Base-by-base conservation (phyloP, 768 basidiomycete genomes). In the Boletus coccyginus region DNA sequence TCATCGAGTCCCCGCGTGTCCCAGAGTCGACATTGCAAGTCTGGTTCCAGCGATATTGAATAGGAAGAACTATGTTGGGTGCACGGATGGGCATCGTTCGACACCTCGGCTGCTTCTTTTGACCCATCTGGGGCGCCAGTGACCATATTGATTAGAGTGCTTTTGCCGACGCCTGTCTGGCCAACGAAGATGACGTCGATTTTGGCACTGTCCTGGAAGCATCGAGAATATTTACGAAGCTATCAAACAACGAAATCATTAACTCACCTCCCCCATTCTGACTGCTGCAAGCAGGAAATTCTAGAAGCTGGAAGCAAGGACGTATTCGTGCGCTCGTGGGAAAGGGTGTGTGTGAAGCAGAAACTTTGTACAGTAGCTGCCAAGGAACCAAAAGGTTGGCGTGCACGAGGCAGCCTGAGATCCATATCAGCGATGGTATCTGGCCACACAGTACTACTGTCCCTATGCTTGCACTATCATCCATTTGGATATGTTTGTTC, bases 1-100 rank as follows among this genome's bases (percentile, higher is more conserved):
- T 68, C 66, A 19, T 64, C 53, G 19, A 68, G 62, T 40, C 66
- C 66, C 1, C 62, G 67, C 19, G 65, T 68, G 45, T 68, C 66
- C 66, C 66, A 68, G 17, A 68, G 67, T 16, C 33, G 33, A 31
- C 53, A 67, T 38, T 46, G 49, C 48, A 56, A 17, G 31, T 39
- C 53, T 7, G 45, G 4, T 31, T 10, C 62, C 16, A 58, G 52
- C 7, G 40, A 17, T 4, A 7, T n/a, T 29, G 40, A 2, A 43
- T 68, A 67, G 7, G 49, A 13, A 27, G 24, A 46, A 5, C 59
- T 48, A 0, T 56, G 53, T 24, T 3, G 11, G 33, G 67, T 69
- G 44, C 67, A 67, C 11, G 67, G 62, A 38, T 5, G 44, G 24
- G 58, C 51, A 43, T 59, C 53, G 38, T 55, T 56, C 21, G 67